Evolutionary conservation across 129 eudicot genomes (phyloP).

Genomic region (Arctium lappa): DNA sequence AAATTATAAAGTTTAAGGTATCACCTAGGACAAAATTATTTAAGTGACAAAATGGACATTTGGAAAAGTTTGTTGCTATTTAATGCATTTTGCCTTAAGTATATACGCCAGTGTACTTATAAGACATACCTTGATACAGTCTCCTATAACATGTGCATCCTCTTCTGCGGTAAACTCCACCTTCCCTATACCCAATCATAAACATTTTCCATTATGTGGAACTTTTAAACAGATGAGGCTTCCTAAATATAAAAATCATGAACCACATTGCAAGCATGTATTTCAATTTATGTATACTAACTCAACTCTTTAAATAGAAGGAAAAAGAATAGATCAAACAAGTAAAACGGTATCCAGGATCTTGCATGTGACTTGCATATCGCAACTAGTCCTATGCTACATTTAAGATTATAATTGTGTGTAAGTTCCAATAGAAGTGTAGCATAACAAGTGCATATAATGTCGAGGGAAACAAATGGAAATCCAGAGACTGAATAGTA

Average conservation of each 20-base stretch:
- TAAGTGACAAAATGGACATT: neutral
- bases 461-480: neutral
- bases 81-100: neutral
- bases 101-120: neutral
- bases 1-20: neutral
- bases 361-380: neutral
- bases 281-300: neutral
- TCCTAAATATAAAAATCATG: neutral
- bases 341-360: neutral
- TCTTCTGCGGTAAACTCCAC: conserved; percentile 71
- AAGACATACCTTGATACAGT: conserved; percentile 74
- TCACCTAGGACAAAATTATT: neutral
- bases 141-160: conserved; percentile 92
- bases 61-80: neutral
- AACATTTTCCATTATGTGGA: conserved; percentile 8
- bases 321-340: neutral
- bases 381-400: neutral
- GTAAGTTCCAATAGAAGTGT: neutral
- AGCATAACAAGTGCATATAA: neutral
- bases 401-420: neutral
- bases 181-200: conserved; percentile 55
- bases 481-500: neutral
- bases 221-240: neutral
- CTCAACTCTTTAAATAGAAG: neutral
- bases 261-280: neutral